Evolutionary conservation across 257 asterid genomes (phyloP).

Genomic region (Solanum habrochaites): DNA sequence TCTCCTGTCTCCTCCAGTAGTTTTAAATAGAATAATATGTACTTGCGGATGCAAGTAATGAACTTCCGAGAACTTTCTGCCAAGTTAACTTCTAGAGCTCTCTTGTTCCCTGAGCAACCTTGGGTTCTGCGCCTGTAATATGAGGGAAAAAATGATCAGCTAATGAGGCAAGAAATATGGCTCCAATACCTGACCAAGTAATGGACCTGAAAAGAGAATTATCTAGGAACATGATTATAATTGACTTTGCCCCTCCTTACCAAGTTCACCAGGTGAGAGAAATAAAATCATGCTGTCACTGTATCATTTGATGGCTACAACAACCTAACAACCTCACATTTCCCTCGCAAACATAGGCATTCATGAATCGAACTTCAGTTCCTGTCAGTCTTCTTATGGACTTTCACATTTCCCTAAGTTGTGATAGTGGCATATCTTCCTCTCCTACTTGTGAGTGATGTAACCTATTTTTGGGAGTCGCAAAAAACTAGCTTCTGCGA

Average conservation of each 20-base stretch:
- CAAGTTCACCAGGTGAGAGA: background rate
- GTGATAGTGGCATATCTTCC: background rate
- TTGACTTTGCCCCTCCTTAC: background rate
- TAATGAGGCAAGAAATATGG: background rate
- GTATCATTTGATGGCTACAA: background rate
- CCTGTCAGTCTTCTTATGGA: background rate
- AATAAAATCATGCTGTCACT: background rate
- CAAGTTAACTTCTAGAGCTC: slow-evolving; percentile 78
- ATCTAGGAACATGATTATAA: background rate
- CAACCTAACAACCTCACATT: background rate
- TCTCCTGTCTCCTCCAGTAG: slow-evolving; percentile 91
- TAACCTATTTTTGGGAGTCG: background rate
- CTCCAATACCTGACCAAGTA: background rate
- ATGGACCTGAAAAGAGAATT: background rate
- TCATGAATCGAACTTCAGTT: background rate
- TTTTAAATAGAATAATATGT: slow-evolving; percentile 69
- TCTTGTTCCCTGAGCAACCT: slow-evolving; percentile 69
- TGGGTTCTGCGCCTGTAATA: slow-evolving; percentile 68
- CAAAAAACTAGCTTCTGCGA: background rate
- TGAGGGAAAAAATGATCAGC: background rate
- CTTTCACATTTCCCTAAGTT: background rate
- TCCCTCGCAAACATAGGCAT: background rate
- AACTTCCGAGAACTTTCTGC: slow-evolving; percentile 96
- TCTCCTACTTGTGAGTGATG: background rate
- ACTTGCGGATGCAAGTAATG: slow-evolving; percentile 95